Conservation (phyloP, 352 stramenopile species). For the Pilasporangium apinafurcum region DNA sequence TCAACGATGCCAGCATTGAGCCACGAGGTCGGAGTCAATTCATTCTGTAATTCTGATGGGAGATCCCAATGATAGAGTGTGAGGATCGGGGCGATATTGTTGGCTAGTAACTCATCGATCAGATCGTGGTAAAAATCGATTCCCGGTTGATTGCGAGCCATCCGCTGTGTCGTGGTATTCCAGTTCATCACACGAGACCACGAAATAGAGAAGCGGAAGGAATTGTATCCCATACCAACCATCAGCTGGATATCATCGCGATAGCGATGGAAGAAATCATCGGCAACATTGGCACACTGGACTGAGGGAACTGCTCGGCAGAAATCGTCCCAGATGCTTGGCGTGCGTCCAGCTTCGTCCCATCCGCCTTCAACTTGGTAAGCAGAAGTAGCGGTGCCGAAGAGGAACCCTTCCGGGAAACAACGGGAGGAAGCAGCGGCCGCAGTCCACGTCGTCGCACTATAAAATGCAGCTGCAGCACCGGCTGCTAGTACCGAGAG, state of each 20-base stretch:
- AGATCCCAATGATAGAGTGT: slow-evolving; percentile 97
- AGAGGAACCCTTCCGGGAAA: slow-evolving; percentile 50
- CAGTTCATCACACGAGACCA: slow-evolving; percentile 89
- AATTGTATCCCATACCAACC: slow-evolving; percentile 72
- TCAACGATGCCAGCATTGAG: slow-evolving; percentile 42
- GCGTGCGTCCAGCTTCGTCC: slow-evolving; percentile 50
- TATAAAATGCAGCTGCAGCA: no score
- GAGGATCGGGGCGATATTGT: slow-evolving; percentile 80
- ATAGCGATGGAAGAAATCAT: slow-evolving; percentile 83
- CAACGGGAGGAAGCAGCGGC: slow-evolving; percentile 2
- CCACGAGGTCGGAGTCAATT: slow-evolving; percentile 64
- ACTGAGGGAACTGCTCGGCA: slow-evolving; percentile 36
- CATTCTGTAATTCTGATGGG: slow-evolving; percentile 77
- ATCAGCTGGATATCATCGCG: slow-evolving; percentile 84
- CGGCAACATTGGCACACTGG: slow-evolving; percentile 71
- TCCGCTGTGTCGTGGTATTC: slow-evolving; percentile 29
- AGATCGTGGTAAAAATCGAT: slow-evolving; percentile 88
- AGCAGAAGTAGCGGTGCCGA: slow-evolving; percentile 61
- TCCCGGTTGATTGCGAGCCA: slow-evolving; percentile 69
- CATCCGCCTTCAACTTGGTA: slow-evolving; percentile 89
- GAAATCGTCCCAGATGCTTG: slow-evolving; percentile 88
- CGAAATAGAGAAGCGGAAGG: slow-evolving; percentile 88
- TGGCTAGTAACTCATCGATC: slow-evolving; percentile 67
- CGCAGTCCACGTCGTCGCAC: no score
- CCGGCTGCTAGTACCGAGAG: no score